Percentiles rank a stretch among this genome's conserved stretches.
Conservation (phyloP, 129 eudicot species). For the Solidago caesia region DNA sequence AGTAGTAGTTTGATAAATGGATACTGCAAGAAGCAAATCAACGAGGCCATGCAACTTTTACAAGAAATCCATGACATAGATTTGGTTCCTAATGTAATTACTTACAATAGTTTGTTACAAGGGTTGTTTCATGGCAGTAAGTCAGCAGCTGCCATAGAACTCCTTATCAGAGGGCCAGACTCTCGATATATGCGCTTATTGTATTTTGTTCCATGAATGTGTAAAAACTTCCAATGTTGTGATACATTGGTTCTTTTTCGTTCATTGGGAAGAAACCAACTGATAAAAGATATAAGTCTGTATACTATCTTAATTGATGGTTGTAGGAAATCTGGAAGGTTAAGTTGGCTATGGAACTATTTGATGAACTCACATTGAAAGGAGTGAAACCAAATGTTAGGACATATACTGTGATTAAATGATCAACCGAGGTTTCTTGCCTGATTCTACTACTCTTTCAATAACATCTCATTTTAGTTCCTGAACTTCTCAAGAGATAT, state of each 20-base stretch:
- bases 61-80: background rate
- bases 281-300: background rate
- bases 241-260: slow-evolving; percentile 5
- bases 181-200: background rate
- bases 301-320: slow-evolving; percentile 2
- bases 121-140: background rate
- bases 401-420: background rate
- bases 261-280: background rate
- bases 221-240: background rate
- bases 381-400: slow-evolving; percentile 7
- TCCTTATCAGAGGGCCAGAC: background rate
- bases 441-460: background rate
- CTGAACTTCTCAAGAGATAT: background rate
- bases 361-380: background rate
- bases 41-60: background rate
- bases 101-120: slow-evolving; percentile 6
- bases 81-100: slow-evolving; percentile 3
- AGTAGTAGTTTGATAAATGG: background rate
- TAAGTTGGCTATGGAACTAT: background rate
- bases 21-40: background rate
- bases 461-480: background rate
- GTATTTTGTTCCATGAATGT: slow-evolving; percentile 4
- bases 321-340: slow-evolving; percentile 6
- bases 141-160: slow-evolving; percentile 1
- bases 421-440: slow-evolving; percentile 3